These are phyloP conservation scores for Starmerella lactis-condensi DNA, from an alignment of 805 yeast genomes.

Conservation along the genomic window DNA sequence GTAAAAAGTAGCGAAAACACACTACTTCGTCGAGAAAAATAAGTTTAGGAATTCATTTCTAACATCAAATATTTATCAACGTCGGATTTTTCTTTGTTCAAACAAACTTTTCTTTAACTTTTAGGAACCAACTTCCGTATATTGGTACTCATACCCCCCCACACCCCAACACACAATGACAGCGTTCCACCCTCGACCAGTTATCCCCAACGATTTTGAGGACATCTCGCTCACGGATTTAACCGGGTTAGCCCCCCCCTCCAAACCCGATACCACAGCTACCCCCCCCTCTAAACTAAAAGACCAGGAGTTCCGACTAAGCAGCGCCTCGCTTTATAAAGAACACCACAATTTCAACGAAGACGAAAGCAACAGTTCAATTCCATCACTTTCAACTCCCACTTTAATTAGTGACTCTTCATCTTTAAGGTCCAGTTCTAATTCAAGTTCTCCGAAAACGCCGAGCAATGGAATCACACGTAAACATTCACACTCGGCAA, in stretches of 20 bases:
- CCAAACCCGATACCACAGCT: not conserved
- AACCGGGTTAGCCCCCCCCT: not conserved
- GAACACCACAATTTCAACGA: no score
- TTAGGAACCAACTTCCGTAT: no score
- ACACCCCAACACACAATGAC: no score
- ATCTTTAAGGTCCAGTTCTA: constrained; percentile 14
- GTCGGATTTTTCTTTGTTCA: no score
- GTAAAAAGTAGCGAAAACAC: no score
- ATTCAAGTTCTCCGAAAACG: constrained; percentile 11
- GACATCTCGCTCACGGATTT: constrained; percentile 11
- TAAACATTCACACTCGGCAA: not conserved
- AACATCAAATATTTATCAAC: no score
- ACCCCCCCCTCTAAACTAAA: not conserved
- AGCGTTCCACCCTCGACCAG: no score
- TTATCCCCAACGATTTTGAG: constrained; percentile 14
- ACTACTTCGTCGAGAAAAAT: no score
- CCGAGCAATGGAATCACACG: not conserved
- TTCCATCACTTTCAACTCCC: constrained; percentile 14
- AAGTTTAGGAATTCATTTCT: no score
- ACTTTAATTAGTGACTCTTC: constrained; percentile 16
- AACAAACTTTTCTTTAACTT: no score
- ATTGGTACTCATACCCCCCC: no score
- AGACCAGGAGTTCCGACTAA: not conserved
- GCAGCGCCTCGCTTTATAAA: constrained; percentile 1
- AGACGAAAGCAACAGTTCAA: no score